These are phyloP conservation scores for Phytopythium delawarense DNA, from an alignment of 352 stramenopile species.

Conservation along the genomic window DNA sequence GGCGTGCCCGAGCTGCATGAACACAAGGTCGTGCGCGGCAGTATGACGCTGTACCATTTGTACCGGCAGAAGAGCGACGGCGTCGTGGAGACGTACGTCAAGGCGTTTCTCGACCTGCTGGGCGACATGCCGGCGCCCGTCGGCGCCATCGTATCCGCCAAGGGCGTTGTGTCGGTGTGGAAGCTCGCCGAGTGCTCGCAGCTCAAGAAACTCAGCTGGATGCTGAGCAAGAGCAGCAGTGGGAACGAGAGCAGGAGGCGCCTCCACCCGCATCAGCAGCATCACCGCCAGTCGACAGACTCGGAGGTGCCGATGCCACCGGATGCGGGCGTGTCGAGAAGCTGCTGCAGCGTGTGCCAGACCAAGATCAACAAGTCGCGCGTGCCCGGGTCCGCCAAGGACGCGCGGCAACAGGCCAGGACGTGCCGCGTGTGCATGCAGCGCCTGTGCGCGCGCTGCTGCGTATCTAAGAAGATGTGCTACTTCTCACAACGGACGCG, in stretches of 20 bases:
- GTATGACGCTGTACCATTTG: slow-evolving; percentile 48
- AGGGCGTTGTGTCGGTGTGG: slow-evolving; percentile 28
- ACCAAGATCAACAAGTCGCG: slow-evolving; percentile 17
- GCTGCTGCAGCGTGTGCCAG: slow-evolving; percentile 17
- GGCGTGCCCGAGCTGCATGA: slow-evolving; percentile 25
- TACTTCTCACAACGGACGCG: slow-evolving; percentile 16
- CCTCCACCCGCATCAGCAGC: background rate
- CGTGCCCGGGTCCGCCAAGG: slow-evolving; percentile 3
- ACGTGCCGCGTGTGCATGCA: slow-evolving; percentile 26
- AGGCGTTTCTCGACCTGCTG: slow-evolving; percentile 31
- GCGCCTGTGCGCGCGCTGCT: slow-evolving; percentile 21
- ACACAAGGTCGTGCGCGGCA: slow-evolving; percentile 40
- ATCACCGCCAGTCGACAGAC: slow-evolving; percentile 8
- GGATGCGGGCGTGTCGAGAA: background rate
- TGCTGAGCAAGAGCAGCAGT: slow-evolving; percentile 13
- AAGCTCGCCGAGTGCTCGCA: slow-evolving; percentile 27
- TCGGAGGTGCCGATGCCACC: background rate
- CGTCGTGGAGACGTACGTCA: slow-evolving; percentile 36
- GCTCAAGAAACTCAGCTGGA: slow-evolving; percentile 31
- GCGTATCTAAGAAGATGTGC: slow-evolving; percentile 30
- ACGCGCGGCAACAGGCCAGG: slow-evolving; percentile 9
- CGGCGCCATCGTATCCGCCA: slow-evolving; percentile 22
- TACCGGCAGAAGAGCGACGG: slow-evolving; percentile 35
- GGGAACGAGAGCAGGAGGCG: background rate
- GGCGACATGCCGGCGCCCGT: slow-evolving; percentile 31